Base-by-base conservation (phyloP, 257 asterid genomes). In the Voacanga thouarsii region DNA sequence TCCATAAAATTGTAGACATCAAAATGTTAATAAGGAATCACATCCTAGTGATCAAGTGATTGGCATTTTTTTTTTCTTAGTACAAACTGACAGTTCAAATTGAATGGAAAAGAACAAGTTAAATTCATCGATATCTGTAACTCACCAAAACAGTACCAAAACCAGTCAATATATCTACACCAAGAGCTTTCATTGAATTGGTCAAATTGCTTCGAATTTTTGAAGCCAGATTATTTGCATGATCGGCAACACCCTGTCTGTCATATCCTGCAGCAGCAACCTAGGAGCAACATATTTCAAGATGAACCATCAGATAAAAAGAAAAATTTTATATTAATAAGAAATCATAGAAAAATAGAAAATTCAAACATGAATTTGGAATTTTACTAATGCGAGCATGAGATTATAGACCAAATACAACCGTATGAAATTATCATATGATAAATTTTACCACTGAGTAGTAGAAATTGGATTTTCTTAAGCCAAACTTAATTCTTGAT, bases 141-240 rank as follows among this genome's bases (percentile, higher is more conserved):
- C 95, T 75, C 83, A 93, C 99, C 97, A 93, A 77, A 80, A 96
- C 70, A 80, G 92, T 86, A 71, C 99, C 99, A 53, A 86, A 75
- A 41, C 99, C 99, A 55, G 97, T 90, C 90, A 96, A 83, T 77
- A 96, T 96, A 85, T 96, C 97, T 19, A 96, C 99, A 76, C 99
- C 99, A 68, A 96, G 93, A 80, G 97, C 84, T 83, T 89, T 93
- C 84, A 93, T 49, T 64, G 99, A 96, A 87, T 96, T 96, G 73
- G 99, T 96, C 90, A 96, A 81, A 84, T 90, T 96, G 80, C 78
- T 84, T 81, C 89, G 82, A 56, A 85, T 85, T 72, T 77, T 85
- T 41, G 85, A 76, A 64, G 91, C 91, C 50, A 85, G 85, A 78
- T 83, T 82, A 77, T 81, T 83, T 45, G 89, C 89, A 85, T 83